Percentiles rank a stretch among this genome's conserved stretches.
Evolutionary conservation across 1,284 basidiomycete species (phyloP).

Genomic region (Pseudozyma tsukubaensis): DNA sequence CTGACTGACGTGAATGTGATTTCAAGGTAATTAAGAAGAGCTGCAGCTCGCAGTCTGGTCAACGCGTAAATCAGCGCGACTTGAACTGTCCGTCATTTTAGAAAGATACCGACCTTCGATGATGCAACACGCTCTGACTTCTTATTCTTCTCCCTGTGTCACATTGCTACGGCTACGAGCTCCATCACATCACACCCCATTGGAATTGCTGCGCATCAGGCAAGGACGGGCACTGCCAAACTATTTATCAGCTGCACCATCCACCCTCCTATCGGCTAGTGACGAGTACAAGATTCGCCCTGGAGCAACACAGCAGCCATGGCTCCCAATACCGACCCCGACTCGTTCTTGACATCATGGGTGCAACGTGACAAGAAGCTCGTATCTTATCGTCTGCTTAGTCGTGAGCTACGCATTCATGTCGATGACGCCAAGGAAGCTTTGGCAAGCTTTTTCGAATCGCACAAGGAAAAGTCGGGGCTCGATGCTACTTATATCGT

Average conservation of each 20-base stretch:
- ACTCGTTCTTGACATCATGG: slow-evolving; percentile 47
- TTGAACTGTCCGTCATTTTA: too few relatives aligned
- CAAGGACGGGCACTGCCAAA: not conserved
- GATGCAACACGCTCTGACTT: not conserved
- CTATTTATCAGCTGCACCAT: too few relatives aligned
- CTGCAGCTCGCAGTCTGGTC: not conserved
- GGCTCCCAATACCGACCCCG: slow-evolving; percentile 24
- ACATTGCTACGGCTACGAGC: too few relatives aligned
- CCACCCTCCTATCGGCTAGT: too few relatives aligned
- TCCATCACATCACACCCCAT: too few relatives aligned
- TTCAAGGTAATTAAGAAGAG: slow-evolving; percentile 2
- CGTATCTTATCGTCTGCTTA: slow-evolving; percentile 58
- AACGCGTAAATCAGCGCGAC: slow-evolving; percentile 39
- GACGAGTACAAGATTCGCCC: too few relatives aligned
- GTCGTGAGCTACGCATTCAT: slow-evolving; percentile 52
- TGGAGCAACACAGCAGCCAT: slow-evolving; percentile 7
- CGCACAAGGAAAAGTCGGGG: slow-evolving; percentile 24
- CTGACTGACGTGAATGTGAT: slow-evolving; percentile 3
- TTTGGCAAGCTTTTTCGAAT: slow-evolving; percentile 36
- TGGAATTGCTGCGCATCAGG: not conserved
- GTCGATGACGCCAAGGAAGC: slow-evolving; percentile 52
- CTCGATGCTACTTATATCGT: slow-evolving; percentile 44
- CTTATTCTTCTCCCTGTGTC: too few relatives aligned
- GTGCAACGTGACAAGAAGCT: slow-evolving; percentile 55
- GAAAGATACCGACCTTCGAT: not conserved